phyloP scores from a whole-genome alignment of 495 filamentous ascomycete genomes.

The Parathielavia appendiculata region DNA sequence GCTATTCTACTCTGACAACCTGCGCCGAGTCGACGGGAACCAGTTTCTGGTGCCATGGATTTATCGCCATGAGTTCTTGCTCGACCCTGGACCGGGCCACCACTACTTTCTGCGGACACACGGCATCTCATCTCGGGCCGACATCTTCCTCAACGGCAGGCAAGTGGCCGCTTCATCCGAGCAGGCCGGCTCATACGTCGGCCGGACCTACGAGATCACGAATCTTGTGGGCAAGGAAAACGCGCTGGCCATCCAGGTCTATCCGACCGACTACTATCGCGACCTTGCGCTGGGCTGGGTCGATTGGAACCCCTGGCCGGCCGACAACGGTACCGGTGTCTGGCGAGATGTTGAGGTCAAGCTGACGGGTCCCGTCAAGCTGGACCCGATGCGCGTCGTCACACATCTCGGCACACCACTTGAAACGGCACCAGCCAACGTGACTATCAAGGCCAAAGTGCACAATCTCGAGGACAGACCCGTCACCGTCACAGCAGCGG shows the following conservation, averaged over 20 bases:
- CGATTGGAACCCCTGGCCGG: slow-evolving; percentile 63
- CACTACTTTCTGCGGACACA: slow-evolving; percentile 53
- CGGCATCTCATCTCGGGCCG: slow-evolving; percentile 57
- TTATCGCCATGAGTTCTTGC: slow-evolving; percentile 53
- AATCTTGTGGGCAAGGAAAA: slow-evolving; percentile 37
- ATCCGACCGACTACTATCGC: slow-evolving; percentile 55
- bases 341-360: slow-evolving; percentile 59
- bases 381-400: slow-evolving; percentile 47
- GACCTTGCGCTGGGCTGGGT: slow-evolving; percentile 58
- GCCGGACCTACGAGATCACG: slow-evolving; percentile 53
- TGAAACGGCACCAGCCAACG: slow-evolving; percentile 30
- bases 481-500: slow-evolving; percentile 37
- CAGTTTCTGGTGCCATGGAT: slow-evolving; percentile 56
- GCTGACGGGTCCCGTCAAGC: slow-evolving; percentile 50
- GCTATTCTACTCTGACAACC: slow-evolving; percentile 55
- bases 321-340: slow-evolving; percentile 54
- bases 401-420: slow-evolving; percentile 38
- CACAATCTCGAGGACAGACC: slow-evolving; percentile 44
- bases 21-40: slow-evolving; percentile 39
- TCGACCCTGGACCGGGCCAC: slow-evolving; percentile 35
- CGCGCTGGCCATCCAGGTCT: slow-evolving; percentile 47
- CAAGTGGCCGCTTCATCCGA: slow-evolving; percentile 42
- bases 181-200: slow-evolving; percentile 55
- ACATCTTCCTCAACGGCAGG: slow-evolving; percentile 57
- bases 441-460: slow-evolving; percentile 45